Evolutionary conservation across 495 filamentous ascomycete genomes (phyloP).

Genomic region (Hyphodiscus hymeniophilus): DNA sequence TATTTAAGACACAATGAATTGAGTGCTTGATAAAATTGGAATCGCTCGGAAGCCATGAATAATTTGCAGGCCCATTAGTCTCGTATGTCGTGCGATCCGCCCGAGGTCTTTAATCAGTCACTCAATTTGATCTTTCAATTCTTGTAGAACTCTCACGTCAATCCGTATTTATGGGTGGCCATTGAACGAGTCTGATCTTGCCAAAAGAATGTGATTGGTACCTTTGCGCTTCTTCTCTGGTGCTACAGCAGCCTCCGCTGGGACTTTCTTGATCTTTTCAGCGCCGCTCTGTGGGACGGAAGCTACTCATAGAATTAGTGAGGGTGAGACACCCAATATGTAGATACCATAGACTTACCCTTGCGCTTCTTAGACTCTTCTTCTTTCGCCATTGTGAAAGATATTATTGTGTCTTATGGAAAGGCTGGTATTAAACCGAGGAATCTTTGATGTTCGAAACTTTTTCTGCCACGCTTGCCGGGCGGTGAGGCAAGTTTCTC

Average conservation of each 20-base stretch:
- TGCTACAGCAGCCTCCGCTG: constrained; percentile 11
- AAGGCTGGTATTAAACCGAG: background rate
- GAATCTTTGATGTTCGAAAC: too few species aligned
- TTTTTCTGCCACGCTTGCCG: too few species aligned
- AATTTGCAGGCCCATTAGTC: too few species aligned
- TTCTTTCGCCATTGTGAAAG: constrained; percentile 56
- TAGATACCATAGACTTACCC: constrained; percentile 35
- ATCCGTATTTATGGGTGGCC: too few species aligned
- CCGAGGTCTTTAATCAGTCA: too few species aligned
- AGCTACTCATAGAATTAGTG: constrained; percentile 6
- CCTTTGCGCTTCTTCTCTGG: constrained; percentile 45
- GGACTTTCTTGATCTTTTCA: constrained; percentile 35
- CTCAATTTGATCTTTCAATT: too few species aligned
- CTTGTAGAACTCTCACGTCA: too few species aligned
- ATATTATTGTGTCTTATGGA: background rate
- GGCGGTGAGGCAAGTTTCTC: too few species aligned
- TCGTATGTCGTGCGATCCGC: too few species aligned
- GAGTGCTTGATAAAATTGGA: too few species aligned
- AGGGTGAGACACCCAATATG: background rate
- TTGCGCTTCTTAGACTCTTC: constrained; percentile 66
- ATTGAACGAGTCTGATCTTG: too few species aligned
- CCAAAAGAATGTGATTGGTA: constrained; percentile 18
- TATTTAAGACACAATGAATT: background rate
- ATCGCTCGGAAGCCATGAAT: too few species aligned
- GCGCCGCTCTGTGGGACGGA: constrained; percentile 13